Evolutionary conservation across 768 basidiomycete species (phyloP).

Genomic region (Amanita jacksonii): DNA sequence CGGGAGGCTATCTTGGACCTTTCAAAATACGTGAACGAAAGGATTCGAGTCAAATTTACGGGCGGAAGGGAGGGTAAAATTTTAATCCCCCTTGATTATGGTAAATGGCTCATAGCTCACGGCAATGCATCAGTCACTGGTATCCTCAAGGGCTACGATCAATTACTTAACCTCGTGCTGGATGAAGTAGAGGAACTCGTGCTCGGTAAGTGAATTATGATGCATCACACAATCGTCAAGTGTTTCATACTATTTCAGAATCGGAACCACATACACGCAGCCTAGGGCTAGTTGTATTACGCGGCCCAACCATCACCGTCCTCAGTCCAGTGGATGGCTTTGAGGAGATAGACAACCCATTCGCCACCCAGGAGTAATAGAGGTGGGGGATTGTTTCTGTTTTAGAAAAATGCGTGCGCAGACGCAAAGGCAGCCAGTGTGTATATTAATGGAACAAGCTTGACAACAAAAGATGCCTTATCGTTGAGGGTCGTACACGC

Average conservation of each 20-base stretch:
- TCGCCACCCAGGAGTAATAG: constrained; percentile 55
- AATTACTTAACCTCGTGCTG: constrained; percentile 91
- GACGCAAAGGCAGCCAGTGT: no score
- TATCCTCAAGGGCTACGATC: constrained; percentile 91
- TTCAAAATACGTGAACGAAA: constrained; percentile 86
- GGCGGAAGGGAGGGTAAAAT: constrained; percentile 85
- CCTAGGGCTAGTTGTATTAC: constrained; percentile 81
- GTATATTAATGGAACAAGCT: no score
- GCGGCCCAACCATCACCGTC: constrained; percentile 91
- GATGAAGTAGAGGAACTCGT: constrained; percentile 89
- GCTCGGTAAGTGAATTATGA: constrained; percentile 39
- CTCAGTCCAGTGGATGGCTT: constrained; percentile 93
- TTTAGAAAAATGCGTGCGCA: no score
- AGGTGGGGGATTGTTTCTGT: no score
- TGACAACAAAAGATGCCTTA: no score
- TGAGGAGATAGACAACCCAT: constrained; percentile 90
- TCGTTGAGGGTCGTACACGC: no score
- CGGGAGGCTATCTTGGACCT: constrained; percentile 94
- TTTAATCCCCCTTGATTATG: neutral
- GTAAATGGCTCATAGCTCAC: neutral
- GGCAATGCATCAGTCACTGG: constrained; percentile 59
- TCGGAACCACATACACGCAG: constrained; percentile 53
- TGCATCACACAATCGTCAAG: neutral
- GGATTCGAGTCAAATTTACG: constrained; percentile 94
- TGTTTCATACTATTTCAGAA: constrained; percentile 28